Percentiles rank a stretch among this genome's conserved stretches.
Conservation (phyloP, 2,329 filamentous ascomycete species). For the Mycosphaerella sp. region DNA sequence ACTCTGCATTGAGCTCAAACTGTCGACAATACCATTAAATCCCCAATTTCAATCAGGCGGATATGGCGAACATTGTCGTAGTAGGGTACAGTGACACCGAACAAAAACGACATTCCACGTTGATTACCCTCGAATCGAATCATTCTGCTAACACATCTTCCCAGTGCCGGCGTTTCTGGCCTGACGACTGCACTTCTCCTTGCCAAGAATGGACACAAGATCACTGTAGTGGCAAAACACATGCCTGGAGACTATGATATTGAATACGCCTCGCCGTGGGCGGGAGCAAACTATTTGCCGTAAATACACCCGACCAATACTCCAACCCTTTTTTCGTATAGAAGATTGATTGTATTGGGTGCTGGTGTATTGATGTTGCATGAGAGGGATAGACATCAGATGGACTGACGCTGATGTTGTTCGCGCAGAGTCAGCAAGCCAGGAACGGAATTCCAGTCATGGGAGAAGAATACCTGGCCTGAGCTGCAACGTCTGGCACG, state of each 20-base stretch:
- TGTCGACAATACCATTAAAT: background rate
- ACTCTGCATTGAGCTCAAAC: background rate
- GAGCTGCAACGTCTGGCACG: slow-evolving; percentile 42
- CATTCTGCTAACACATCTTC: background rate
- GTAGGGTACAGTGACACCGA: slow-evolving; percentile 38
- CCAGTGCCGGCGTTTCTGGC: slow-evolving; percentile 55
- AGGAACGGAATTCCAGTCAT: slow-evolving; percentile 36
- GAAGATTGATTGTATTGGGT: background rate
- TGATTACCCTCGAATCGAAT: too few relatives aligned
- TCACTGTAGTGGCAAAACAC: slow-evolving; percentile 75
- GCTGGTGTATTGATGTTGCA: background rate
- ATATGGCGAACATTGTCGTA: slow-evolving; percentile 38
- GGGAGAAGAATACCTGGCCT: slow-evolving; percentile 42
- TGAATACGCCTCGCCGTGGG: slow-evolving; percentile 86
- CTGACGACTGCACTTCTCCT: slow-evolving; percentile 59
- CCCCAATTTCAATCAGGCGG: background rate
- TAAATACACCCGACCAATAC: slow-evolving; percentile 9
- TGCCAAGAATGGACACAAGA: slow-evolving; percentile 51
- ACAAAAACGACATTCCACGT: background rate
- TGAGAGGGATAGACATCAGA: background rate
- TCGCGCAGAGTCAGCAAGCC: slow-evolving; percentile 35
- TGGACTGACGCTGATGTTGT: slow-evolving; percentile 13
- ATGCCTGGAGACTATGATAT: slow-evolving; percentile 92
- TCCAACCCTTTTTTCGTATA: background rate
- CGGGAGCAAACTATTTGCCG: slow-evolving; percentile 72